A percentile compares a stretch with the other conserved stretches of the same genome.
Evolutionary conservation across 192 early-diverging fungal species (phyloP).

Genomic region (Podila minutissima): DNA sequence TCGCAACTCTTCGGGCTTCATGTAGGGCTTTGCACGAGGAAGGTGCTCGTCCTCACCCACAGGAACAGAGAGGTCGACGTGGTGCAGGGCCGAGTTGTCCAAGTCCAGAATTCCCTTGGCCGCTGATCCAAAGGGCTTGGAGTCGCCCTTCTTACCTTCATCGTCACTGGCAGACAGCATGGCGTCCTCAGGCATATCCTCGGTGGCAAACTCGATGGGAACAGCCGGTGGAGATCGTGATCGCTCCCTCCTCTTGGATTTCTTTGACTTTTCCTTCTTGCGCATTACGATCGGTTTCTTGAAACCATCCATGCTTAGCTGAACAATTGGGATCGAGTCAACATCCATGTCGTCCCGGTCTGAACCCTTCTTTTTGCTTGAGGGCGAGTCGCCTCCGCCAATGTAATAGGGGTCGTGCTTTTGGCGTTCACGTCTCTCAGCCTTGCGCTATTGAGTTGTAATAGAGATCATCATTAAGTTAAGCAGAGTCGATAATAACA

Average conservation of each 20-base stretch:
- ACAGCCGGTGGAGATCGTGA: slow-evolving; percentile 35
- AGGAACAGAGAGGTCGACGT: slow-evolving; percentile 64
- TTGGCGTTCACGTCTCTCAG: slow-evolving; percentile 56
- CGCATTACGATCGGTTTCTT: slow-evolving; percentile 32
- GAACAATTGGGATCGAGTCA: slow-evolving; percentile 85
- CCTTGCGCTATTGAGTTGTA: slow-evolving; percentile 49
- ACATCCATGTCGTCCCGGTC: slow-evolving; percentile 72
- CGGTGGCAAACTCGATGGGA: slow-evolving; percentile 61
- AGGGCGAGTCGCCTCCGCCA: slow-evolving; percentile 53
- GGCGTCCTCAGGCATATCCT: slow-evolving; percentile 71
- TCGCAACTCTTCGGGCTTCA: slow-evolving; percentile 64
- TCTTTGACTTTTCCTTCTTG: slow-evolving; percentile 54
- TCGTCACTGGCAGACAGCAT: slow-evolving; percentile 61
- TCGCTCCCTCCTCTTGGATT: slow-evolving; percentile 39
- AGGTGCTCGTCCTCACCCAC: slow-evolving; percentile 64
- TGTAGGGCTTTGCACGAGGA: slow-evolving; percentile 61
- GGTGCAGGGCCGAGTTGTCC: slow-evolving; percentile 52
- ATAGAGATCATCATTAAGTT: no score
- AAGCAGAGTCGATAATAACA: no score
- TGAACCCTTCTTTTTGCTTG: slow-evolving; percentile 39
- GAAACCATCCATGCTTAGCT: slow-evolving; percentile 70
- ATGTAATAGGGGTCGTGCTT: slow-evolving; percentile 78
- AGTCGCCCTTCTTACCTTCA: slow-evolving; percentile 13
- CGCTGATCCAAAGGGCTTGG: not conserved
- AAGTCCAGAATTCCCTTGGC: slow-evolving; percentile 51